Evolutionary conservation across 2,329 filamentous ascomycete genomes (phyloP).

Genomic region (Chalaropsis ovoidea): DNA sequence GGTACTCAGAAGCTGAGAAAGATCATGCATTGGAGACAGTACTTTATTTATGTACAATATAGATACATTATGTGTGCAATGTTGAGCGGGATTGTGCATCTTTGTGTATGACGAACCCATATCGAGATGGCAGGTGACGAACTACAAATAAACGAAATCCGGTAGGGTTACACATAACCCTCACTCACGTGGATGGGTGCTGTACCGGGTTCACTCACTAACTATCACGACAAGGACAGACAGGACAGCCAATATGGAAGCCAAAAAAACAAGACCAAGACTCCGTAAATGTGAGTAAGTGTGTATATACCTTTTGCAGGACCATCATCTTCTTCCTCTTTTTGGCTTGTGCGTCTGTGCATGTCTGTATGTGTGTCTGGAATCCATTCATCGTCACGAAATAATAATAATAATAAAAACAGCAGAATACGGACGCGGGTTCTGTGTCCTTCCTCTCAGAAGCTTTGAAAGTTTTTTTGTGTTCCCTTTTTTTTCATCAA

Average conservation of each 20-base stretch:
- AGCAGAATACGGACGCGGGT: slow-evolving; percentile 22
- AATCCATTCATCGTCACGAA: slow-evolving; percentile 22
- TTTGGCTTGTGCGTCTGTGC: neutral
- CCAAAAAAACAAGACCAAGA: too few species aligned
- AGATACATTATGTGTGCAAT: neutral
- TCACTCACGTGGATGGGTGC: too few species aligned
- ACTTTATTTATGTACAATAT: neutral
- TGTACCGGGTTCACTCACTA: too few species aligned
- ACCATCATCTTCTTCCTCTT: slow-evolving; percentile 3
- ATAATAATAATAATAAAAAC: slow-evolving; percentile 19
- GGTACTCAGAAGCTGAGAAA: neutral
- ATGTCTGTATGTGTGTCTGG: neutral
- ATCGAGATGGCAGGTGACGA: too few species aligned
- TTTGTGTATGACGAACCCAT: too few species aligned
- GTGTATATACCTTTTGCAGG: neutral
- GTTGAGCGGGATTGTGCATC: too few species aligned
- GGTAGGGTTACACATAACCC: too few species aligned
- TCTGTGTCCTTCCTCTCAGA: slow-evolving; percentile 24
- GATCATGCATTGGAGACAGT: neutral
- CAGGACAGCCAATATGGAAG: too few species aligned
- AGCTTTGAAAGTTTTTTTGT: slow-evolving; percentile 26
- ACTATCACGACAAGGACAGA: too few species aligned
- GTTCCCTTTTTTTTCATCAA: slow-evolving; percentile 27
- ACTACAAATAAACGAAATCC: too few species aligned
- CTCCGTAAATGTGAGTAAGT: too few species aligned